phyloP scores from a whole-genome alignment of 2,329 filamentous ascomycete genomes.

The Neofusicoccum sp. region DNA sequence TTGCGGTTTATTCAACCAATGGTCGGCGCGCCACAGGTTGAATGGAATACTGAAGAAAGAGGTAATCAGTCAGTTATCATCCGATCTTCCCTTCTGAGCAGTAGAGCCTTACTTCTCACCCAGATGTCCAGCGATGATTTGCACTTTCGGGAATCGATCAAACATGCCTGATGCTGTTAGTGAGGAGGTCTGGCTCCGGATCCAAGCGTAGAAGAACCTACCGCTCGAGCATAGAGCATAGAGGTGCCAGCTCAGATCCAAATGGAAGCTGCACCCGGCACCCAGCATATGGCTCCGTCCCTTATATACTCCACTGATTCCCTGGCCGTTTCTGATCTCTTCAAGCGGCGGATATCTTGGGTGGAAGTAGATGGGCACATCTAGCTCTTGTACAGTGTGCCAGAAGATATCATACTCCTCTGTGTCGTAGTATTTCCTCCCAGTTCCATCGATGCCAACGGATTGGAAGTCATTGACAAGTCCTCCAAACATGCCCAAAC shows the following conservation, averaged over 20 bases:
- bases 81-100: neutral
- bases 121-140: conserved; percentile 46
- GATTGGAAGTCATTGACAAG: conserved; percentile 48
- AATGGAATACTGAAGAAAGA: conserved; percentile 37
- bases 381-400: conserved; percentile 31
- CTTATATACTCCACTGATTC: neutral
- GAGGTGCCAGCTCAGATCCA: conserved; percentile 47
- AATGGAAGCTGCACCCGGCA: conserved; percentile 36
- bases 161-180: conserved; percentile 44
- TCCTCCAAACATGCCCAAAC: conserved; percentile 60
- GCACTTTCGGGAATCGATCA: conserved; percentile 41
- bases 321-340: neutral
- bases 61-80: neutral
- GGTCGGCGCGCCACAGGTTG: conserved; percentile 38
- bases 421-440: conserved; percentile 32
- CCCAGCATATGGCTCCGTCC: conserved; percentile 28
- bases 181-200: no score
- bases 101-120: conserved; percentile 36
- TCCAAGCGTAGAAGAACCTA: neutral
- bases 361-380: conserved; percentile 36
- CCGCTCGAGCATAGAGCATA: conserved; percentile 42
- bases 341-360: conserved; percentile 27
- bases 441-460: conserved; percentile 27
- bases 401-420: conserved; percentile 33
- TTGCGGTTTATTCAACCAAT: conserved; percentile 47